Evolutionary conservation across 495 filamentous ascomycete species (phyloP).

Genomic region (Chlorociboria aeruginascens): DNA sequence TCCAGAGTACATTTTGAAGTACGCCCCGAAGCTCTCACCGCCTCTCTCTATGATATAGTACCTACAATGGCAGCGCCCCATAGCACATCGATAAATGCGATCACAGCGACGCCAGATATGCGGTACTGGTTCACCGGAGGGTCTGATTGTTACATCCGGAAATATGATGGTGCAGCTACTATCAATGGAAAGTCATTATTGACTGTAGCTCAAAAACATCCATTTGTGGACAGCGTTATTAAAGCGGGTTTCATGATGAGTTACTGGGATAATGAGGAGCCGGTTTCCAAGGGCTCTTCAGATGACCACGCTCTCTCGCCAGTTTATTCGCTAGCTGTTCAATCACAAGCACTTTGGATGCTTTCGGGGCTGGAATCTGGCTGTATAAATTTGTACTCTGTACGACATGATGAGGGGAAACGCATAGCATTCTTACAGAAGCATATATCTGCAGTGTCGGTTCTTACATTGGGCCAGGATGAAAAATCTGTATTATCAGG

Average conservation of each 20-base stretch:
- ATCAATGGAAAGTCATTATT: constrained; percentile 89
- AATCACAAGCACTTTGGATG: constrained; percentile 82
- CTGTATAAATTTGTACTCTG: constrained; percentile 83
- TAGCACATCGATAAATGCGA: constrained; percentile 87
- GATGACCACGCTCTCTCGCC: constrained; percentile 58
- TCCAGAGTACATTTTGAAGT: constrained; percentile 48
- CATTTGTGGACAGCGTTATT: constrained; percentile 93
- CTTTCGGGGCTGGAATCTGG: constrained; percentile 83
- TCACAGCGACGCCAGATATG: constrained; percentile 88
- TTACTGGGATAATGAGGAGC: constrained; percentile 87
- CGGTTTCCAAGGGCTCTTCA: constrained; percentile 23
- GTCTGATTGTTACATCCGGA: constrained; percentile 86
- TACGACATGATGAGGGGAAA: constrained; percentile 92
- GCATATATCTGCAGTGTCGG: constrained; percentile 87
- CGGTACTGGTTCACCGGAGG: constrained; percentile 92
- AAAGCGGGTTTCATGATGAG: constrained; percentile 87
- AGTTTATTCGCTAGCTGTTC: constrained; percentile 87
- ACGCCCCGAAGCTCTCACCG: constrained; percentile 69
- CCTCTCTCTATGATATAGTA: constrained; percentile 86
- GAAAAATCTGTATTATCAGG: constrained; percentile 84
- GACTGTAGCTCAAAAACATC: constrained; percentile 91
- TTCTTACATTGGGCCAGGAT: constrained; percentile 68
- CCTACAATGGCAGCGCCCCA: constrained; percentile 95
- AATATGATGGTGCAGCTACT: constrained; percentile 90
- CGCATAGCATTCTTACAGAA: constrained; percentile 67